phyloP scores from a whole-genome alignment of 2,329 filamentous ascomycete genomes.

The Aspergillus sp. region DNA sequence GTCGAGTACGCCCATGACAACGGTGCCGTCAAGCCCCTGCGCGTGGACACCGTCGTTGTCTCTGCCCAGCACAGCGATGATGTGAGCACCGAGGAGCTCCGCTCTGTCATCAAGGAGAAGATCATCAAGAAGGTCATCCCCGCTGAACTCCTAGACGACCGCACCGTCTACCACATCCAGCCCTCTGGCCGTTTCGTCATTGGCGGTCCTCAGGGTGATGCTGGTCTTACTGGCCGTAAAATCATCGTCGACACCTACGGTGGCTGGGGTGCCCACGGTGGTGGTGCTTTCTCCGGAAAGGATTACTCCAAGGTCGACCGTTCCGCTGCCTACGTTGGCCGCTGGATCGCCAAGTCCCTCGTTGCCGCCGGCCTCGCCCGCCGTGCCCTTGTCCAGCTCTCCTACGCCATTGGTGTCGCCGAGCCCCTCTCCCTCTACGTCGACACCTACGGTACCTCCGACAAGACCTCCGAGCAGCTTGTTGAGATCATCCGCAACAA shows the following conservation, averaged over 20 bases:
- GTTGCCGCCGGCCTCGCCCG: slow-evolving; percentile 85
- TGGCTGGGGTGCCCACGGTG: slow-evolving; percentile 99
- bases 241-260: slow-evolving; percentile 99
- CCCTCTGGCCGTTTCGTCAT: slow-evolving; percentile 99
- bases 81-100: slow-evolving; percentile 86
- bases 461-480: slow-evolving; percentile 85
- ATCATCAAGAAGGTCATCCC: slow-evolving; percentile 96
- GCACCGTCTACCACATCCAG: slow-evolving; percentile 98
- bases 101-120: slow-evolving; percentile 95
- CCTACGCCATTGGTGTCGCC: slow-evolving; percentile 97
- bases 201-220: slow-evolving; percentile 97
- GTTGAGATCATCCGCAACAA: slow-evolving; percentile 92
- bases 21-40: slow-evolving; percentile 82
- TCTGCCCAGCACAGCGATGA: slow-evolving; percentile 89
- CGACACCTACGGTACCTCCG: slow-evolving; percentile 93
- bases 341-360: slow-evolving; percentile 99
- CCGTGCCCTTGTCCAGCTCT: slow-evolving; percentile 93
- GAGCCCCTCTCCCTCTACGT: slow-evolving; percentile 98
- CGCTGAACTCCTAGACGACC: slow-evolving; percentile 84
- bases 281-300: slow-evolving; percentile 99
- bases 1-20: slow-evolving; percentile 97
- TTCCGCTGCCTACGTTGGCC: slow-evolving; percentile 93
- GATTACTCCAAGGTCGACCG: slow-evolving; percentile 99
- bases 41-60: slow-evolving; percentile 95
- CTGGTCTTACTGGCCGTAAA: slow-evolving; percentile 97